These are phyloP conservation scores for Teratosphaeria zuluensis DNA, from an alignment of 2,329 filamentous ascomycete species.

Conservation along the genomic window DNA sequence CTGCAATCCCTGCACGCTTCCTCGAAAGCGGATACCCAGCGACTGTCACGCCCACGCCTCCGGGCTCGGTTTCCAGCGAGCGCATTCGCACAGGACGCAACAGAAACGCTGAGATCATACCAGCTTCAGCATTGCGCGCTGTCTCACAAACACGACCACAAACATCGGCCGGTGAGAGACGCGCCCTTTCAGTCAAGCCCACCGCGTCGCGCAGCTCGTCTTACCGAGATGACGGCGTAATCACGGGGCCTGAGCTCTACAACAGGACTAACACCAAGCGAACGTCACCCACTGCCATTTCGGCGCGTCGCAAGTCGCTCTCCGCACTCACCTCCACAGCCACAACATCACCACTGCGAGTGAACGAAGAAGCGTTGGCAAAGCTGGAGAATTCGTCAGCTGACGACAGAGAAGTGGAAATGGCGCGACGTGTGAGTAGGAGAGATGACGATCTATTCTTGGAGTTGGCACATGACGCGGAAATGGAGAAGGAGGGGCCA, in stretches of 20 bases:
- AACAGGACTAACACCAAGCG: neutral
- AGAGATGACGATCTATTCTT: constrained; percentile 9
- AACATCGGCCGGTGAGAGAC: neutral
- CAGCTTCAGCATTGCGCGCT: neutral
- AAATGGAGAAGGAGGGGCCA: neutral
- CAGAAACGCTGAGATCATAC: neutral
- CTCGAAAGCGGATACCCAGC: neutral
- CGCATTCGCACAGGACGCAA: neutral
- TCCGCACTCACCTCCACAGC: neutral
- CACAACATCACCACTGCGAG: neutral
- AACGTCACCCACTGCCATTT: neutral
- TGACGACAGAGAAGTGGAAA: neutral
- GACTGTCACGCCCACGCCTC: neutral
- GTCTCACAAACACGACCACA: neutral
- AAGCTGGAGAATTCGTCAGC: neutral
- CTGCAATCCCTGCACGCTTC: constrained; percentile 1
- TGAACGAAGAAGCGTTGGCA: neutral
- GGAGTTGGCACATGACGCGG: constrained; percentile 9
- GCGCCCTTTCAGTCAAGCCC: neutral
- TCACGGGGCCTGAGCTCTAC: neutral
- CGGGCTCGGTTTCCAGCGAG: neutral
- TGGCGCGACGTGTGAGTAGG: constrained; percentile 2
- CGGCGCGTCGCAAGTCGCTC: constrained; percentile 1
- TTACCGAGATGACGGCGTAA: neutral
- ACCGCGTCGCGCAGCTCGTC: neutral